Evolutionary conservation across 352 stramenopile genomes (phyloP), one percentile per base, ranked within the genome.

Genomic region (Pythium brassicae): DNA sequence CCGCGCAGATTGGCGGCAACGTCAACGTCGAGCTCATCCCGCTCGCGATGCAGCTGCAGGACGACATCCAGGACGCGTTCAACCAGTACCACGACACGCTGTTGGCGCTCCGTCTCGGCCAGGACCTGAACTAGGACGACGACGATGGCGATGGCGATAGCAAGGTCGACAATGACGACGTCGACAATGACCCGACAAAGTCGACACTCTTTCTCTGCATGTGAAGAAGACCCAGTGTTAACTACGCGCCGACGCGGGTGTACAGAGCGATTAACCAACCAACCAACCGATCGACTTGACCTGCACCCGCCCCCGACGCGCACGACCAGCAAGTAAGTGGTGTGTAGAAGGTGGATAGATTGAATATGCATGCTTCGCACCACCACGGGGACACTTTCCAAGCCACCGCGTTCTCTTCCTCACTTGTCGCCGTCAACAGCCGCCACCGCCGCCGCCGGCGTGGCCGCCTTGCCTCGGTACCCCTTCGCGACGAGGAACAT

Each of bases 11-110:
- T 44, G 86, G 86, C 55, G 82, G 72, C 23, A 89, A 92, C 43
- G 86, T 94, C 45, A 94, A 95, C 69, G 78, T 95, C 40, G 86
- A 95, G 68, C 71, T 95, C 19, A 86, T 95, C 47, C 86, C 83
- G 39, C 65, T 95, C 51, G 86, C 83, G 34, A 93, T 95, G 86
- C 86, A 95, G 67, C 73, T 95, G 50, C 86, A 95, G 59, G 86
- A 95, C 64, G 83, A 95, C 65, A 95, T 95, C 62, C 81, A 93
- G 61, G 83, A 95, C 44, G 86, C 86, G 45, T 93, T 95, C 69
- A 94, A 88, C 71, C 86, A 95, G 80, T 95, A 95, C 79, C 89
- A 94, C 72, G 86, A 95, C 68, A 93, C 86, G 63, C 53, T 95
- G 45, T 57, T 95, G 65, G 86, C 86, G 29, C 76, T 95, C 29